Conservation (phyloP, 768 basidiomycete species). For the Podaxis carcinomalis region DNA sequence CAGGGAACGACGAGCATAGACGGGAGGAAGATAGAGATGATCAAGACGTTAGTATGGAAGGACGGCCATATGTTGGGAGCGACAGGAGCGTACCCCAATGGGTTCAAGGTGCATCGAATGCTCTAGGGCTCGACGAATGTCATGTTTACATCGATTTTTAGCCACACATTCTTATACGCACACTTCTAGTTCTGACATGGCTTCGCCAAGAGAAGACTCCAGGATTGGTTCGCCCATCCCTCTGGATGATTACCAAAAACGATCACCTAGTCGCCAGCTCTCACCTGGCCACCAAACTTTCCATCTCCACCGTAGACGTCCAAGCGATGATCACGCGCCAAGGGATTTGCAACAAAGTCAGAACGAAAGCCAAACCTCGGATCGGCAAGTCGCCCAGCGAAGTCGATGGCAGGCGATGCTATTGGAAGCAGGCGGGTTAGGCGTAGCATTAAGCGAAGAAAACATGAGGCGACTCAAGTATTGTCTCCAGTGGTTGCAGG, state of each 20-base stretch:
- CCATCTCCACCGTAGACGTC: not conserved
- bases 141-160: slow-evolving; percentile 3
- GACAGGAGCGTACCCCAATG: slow-evolving; percentile 30
- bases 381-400: slow-evolving; percentile 61
- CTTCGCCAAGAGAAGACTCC: slow-evolving; percentile 27
- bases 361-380: slow-evolving; percentile 17
- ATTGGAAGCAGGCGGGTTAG: slow-evolving; percentile 81
- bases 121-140: not conserved
- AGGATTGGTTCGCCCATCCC: slow-evolving; percentile 22
- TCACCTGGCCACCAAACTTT: not conserved
- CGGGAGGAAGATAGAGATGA: not conserved
- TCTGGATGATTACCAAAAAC: slow-evolving; percentile 10
- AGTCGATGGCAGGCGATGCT: slow-evolving; percentile 84
- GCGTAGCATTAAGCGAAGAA: slow-evolving; percentile 87
- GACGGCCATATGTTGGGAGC: slow-evolving; percentile 18
- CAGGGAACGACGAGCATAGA: slow-evolving; percentile 11
- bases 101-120: slow-evolving; percentile 30
- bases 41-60: slow-evolving; percentile 13
- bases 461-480: slow-evolving; percentile 84
- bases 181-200: slow-evolving; percentile 30
- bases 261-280: not conserved
- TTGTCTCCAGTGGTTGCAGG: slow-evolving; percentile 85
- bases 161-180: slow-evolving; percentile 5
- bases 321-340: not conserved
- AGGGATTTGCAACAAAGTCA: not conserved